A percentile compares a stretch with the other conserved stretches of the same genome.
These are phyloP conservation scores for Phytophthora aleatoria DNA, from an alignment of 352 stramenopile species.

Conservation along the genomic window DNA sequence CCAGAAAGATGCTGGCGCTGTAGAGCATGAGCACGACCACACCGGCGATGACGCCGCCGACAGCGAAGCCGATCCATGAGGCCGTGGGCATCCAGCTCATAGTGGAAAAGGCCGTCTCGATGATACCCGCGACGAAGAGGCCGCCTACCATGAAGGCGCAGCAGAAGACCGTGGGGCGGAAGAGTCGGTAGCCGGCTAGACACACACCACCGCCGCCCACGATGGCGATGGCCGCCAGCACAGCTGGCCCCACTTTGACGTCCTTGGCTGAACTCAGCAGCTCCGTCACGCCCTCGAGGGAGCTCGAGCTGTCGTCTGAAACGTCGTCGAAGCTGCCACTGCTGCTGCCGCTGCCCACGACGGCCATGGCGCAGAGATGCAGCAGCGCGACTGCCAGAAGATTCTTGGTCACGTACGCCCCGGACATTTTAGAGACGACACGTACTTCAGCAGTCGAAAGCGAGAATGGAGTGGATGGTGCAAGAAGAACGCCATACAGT, in stretches of 20 bases:
- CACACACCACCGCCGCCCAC: constrained; percentile 52
- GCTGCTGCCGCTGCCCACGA: constrained; percentile 20
- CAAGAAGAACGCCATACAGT: not conserved
- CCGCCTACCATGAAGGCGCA: constrained; percentile 76
- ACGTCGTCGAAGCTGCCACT: constrained; percentile 23
- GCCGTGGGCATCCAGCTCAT: constrained; percentile 57
- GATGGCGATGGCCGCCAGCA: constrained; percentile 58
- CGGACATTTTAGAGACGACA: constrained; percentile 9
- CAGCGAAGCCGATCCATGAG: constrained; percentile 60
- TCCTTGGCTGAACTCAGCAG: constrained; percentile 47
- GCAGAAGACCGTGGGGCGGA: constrained; percentile 65
- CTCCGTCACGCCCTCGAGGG: constrained; percentile 34
- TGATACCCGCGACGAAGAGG: constrained; percentile 58
- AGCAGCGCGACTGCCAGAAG: constrained; percentile 23
- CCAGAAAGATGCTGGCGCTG: constrained; percentile 53
- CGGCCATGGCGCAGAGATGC: constrained; percentile 25
- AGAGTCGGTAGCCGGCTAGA: constrained; percentile 58
- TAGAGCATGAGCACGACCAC: constrained; percentile 56
- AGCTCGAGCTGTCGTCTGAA: constrained; percentile 24
- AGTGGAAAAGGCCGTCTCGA: constrained; percentile 54
- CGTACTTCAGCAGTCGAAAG: constrained; percentile 2
- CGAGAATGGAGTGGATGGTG: constrained; percentile 13
- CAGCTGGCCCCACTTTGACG: constrained; percentile 47
- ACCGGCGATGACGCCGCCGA: constrained; percentile 47
- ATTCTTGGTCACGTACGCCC: constrained; percentile 22